Evolutionary conservation across 345 rosid species (phyloP).

Genomic region (Toxicodendron radicans): DNA sequence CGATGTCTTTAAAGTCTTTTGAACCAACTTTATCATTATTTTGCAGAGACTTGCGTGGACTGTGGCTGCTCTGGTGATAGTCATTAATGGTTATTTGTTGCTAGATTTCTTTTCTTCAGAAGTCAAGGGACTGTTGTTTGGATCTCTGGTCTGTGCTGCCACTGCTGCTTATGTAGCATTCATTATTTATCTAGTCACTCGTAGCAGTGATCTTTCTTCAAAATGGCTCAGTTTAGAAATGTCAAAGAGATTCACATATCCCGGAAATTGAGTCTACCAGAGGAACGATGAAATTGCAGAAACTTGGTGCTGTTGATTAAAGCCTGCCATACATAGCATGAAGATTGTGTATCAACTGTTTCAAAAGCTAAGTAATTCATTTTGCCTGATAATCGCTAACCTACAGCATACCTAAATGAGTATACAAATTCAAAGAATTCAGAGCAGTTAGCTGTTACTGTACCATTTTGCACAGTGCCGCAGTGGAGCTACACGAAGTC

Average conservation of each 20-base stretch:
- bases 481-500: neutral
- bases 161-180: constrained; percentile 69
- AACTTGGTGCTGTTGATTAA: neutral
- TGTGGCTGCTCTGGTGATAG: constrained; percentile 77
- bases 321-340: constrained; percentile 9
- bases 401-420: constrained; percentile 16
- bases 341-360: neutral
- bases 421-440: constrained; percentile 9
- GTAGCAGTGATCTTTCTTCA: constrained; percentile 40
- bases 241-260: constrained; percentile 36
- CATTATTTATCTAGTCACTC: constrained; percentile 62
- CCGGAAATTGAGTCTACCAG: constrained; percentile 9
- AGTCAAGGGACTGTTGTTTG: constrained; percentile 60
- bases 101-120: constrained; percentile 75
- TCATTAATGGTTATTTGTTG: constrained; percentile 80
- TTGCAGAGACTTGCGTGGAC: constrained; percentile 80
- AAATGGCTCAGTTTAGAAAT: constrained; percentile 44
- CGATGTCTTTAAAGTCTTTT: neutral
- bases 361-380: too few species aligned
- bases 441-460: constrained; percentile 10
- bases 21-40: constrained; percentile 4
- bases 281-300: constrained; percentile 3
- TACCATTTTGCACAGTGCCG: constrained; percentile 13
- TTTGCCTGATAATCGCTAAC: neutral
- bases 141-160: constrained; percentile 43